Evolutionary conservation across 805 yeast genomes (phyloP), one percentile per base, ranked within the genome.

Genomic region (Candida yuanshanica): DNA sequence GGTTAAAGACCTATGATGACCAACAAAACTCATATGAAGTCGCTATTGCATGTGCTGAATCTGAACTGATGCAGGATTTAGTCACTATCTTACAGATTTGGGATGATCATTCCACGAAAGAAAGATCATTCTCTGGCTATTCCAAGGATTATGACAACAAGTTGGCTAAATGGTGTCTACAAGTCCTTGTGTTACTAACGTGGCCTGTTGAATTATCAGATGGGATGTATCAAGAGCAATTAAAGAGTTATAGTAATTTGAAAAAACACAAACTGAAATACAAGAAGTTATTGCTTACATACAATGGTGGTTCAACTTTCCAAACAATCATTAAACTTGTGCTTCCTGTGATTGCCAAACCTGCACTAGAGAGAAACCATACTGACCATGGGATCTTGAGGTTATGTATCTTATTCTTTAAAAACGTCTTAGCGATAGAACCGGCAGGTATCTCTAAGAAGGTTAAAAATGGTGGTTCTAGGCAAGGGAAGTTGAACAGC

Each of bases 1-100:
- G 98, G 96, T 74, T 93, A 40, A 79, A 78, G 49, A 70, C 83
- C 1, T 90, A 86, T 35, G 98, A 91, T 60, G 93, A 86, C 42
- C 72, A 72, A 33, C 72, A 77, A 39, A 70, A 76, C 39, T 69
- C 81, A 13, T 81, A 79, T 70, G 88, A 83, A 45, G 96, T 91
- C 5, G 95, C 96, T 0, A 70, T 85, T 38, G 95, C 96, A 1
- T 82, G 95, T 47, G 84, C 88, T 5, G 91, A 85, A 40, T 78
- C 84, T 12, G 83, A 83, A 1, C 67, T 93, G 10, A 81, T 91
- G 1, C 79, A 77, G 50, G 98, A 91, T 61, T 61, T 93, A 40
- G 58, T 83, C 6, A 83, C 81, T 9, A 88, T 93, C 20, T 58
- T 93, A 34, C 70, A 83, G 20, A 81, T 78, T 53, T 85, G 91